Base-by-base conservation (phyloP, 805 yeast genomes). In the Scheffersomyces ergatensis region DNA sequence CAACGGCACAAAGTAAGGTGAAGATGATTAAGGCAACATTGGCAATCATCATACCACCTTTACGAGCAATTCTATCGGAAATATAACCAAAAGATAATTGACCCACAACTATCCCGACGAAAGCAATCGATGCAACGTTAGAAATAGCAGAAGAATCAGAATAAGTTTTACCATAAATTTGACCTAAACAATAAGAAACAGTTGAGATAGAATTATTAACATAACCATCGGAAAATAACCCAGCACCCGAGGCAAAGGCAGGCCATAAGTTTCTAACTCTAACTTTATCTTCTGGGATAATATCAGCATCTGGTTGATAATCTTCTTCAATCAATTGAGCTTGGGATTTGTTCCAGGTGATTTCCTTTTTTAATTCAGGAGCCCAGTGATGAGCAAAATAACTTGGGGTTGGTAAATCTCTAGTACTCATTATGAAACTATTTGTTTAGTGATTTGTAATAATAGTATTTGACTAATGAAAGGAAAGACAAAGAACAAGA, bases 181-280 rank as follows among this genome's bases (percentile, higher is more conserved):
- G 65, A 14, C 74, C 60, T 47, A 90, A 71, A 67, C 90, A 82
- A 14, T 89, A 80, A 27, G 83, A 74, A 14, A 84, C 95, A 9
- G 93, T 76, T 44, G 87, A 77, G 42, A 88, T 85, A 39, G 93
- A 82, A 65, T 87, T 88, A 61, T 89, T 89, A 46, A 88, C 84
- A 59, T 89, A 90, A 39, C 97, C 97, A 64, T 92, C 98, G 29
- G 95, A 83, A 64, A 90, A 89, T 34, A 90, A 72, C 40, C 97
- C 97, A 0, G 96, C 93, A 47, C 97, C 97, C 1, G 96, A 82
- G 11, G 88, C 82, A 40, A 85, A 70, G 37, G 86, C 80, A 5
- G 92, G 82, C 83, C 89, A 77, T 18, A 58, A 45, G 18, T 45
- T 53, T 19, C 46, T 55, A 44, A 31, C 57, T 50, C 35, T 49